A percentile compares a stretch with the other conserved stretches of the same genome.
Conservation (phyloP, 345 rosid species). For the Erucastrum elatum region DNA sequence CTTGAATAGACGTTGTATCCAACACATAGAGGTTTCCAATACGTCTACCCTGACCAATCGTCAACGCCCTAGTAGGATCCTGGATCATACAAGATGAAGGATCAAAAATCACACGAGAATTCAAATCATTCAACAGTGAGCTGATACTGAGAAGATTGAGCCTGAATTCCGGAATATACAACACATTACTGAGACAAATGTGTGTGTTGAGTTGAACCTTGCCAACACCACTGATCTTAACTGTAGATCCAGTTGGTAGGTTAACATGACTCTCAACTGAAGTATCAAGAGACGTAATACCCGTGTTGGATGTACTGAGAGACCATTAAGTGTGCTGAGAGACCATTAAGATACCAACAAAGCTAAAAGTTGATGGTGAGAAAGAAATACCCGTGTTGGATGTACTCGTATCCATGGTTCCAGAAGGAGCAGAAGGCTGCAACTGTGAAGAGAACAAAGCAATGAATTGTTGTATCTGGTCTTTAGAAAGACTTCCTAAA, state of each 20-base stretch:
- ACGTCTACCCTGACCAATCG: background rate
- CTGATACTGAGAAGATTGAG: background rate
- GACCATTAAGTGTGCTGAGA: background rate
- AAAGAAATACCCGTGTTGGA: background rate
- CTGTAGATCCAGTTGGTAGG: background rate
- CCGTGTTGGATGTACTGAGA: no score
- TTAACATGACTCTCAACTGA: background rate
- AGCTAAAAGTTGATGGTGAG: background rate
- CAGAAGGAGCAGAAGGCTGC: background rate
- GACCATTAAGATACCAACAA: background rate
- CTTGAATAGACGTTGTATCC: background rate
- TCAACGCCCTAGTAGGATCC: background rate
- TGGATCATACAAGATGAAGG: background rate
- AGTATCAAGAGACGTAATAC: background rate
- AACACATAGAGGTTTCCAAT: background rate
- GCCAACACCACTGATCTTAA: background rate
- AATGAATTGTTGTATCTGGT: background rate
- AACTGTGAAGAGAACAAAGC: background rate
- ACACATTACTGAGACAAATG: background rate
- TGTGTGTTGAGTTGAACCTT: background rate
- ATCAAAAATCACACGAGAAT: background rate
- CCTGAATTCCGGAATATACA: background rate
- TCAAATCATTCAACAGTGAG: background rate
- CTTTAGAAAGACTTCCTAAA: no score
- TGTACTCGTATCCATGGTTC: background rate